These are phyloP conservation scores for Phalaenopsis equestris DNA, from an alignment of 106 monocot species.

Conservation along the genomic window DNA sequence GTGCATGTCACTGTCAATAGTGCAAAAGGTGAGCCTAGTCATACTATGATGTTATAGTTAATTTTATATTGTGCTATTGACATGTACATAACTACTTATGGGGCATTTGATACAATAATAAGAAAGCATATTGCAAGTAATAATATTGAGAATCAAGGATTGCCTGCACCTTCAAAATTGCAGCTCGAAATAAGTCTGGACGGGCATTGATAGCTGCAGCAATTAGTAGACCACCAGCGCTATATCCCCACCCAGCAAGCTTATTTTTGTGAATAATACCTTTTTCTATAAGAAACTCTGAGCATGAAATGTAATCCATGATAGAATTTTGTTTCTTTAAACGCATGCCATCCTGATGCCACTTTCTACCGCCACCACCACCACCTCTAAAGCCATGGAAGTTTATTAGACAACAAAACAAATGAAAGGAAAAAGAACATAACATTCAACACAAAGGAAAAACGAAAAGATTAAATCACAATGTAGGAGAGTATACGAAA, in stretches of 20 bases:
- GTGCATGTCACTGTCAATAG: too few species aligned
- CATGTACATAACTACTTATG: too few species aligned
- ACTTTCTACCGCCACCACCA: constrained; percentile 72
- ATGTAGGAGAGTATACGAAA: background rate
- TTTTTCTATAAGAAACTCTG: constrained; percentile 67
- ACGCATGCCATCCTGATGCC: constrained; percentile 73
- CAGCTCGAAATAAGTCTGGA: constrained; percentile 76
- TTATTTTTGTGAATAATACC: constrained; percentile 64
- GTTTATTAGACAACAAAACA: background rate
- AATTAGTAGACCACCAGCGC: constrained; percentile 89
- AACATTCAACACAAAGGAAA: background rate
- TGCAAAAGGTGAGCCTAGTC: too few species aligned
- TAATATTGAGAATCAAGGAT: background rate
- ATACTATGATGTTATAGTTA: too few species aligned
- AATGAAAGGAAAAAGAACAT: background rate
- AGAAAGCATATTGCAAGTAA: background rate
- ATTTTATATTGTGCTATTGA: too few species aligned
- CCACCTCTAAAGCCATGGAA: constrained; percentile 52
- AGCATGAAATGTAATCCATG: constrained; percentile 79
- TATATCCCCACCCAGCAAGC: constrained; percentile 94
- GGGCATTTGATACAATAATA: too few species aligned
- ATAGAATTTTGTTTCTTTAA: constrained; percentile 76
- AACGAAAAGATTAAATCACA: background rate
- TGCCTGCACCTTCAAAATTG: constrained; percentile 70
- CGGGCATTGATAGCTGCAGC: constrained; percentile 81